Base-by-base conservation (phyloP, 768 basidiomycete genomes). In the Solioccasus polychromus region DNA sequence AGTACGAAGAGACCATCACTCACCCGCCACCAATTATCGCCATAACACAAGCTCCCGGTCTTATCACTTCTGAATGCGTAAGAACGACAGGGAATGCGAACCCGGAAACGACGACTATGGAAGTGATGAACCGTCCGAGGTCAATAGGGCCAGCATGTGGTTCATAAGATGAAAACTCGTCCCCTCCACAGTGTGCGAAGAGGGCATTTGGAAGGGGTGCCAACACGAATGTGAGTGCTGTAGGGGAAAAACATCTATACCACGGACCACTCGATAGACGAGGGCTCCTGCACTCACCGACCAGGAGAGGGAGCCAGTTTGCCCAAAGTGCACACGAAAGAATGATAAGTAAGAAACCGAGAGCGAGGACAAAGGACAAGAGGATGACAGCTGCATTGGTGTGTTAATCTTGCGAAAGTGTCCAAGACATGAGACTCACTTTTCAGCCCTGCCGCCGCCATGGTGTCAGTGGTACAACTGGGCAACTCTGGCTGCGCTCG, bases 321-420 rank as follows among this genome's bases (percentile, higher is more conserved):
- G 82, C 71, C 85, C 87, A 98, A 24, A 98, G 72, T 7, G 96
- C 96, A 64, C 96, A 98, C 2, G 92, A 92, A 19, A 99, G 83
- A 66, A 99, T 99, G 61, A 98, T 90, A 61, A 98, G 80, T 47
- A 99, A 72, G 73, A 99, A 99, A n/a, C 96, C 96, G 14, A 95
- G 79, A 6, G 96, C 96, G 39, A 99, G 85, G 42, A 97, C 91
- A 70, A 99, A 97, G 2, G 96, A 94, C 36, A 99, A 83, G 42
- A 97, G 76, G 58, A 98, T 93, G 53, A 98, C 93, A 61, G 92
- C 94, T 97, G 62, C 38, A 4, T 52, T 37, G 3, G 20, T 43
- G 35, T 14, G 22, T 38, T 22, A 23, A 24, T 54, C 31, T 22
- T 26, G 19, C 24, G 39, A 25, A 32, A 28, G 15, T 18, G 11